These are phyloP conservation scores for Microcyclosporella mali DNA, from an alignment of 2,329 filamentous ascomycete species.

Conservation along the genomic window DNA sequence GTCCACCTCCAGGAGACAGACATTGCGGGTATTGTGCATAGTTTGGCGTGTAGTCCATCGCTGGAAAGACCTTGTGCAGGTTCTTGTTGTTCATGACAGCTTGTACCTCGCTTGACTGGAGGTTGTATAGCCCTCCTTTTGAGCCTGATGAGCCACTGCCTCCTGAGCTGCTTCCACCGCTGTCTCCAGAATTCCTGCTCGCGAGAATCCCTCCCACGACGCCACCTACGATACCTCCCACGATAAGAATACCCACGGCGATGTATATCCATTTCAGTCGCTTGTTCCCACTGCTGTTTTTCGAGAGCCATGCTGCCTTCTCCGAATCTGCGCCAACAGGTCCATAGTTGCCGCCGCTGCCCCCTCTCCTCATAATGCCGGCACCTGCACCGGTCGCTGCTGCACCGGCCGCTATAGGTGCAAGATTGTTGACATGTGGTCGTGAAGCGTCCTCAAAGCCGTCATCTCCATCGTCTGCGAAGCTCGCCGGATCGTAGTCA, in stretches of 20 bases:
- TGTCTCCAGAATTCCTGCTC: constrained; percentile 28
- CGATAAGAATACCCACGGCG: constrained; percentile 58
- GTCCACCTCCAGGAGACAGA: constrained; percentile 55
- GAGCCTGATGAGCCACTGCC: constrained; percentile 1
- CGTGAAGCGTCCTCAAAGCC: constrained; percentile 54
- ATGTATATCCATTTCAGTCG: constrained; percentile 64
- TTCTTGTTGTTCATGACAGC: constrained; percentile 70
- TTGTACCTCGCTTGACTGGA: constrained; percentile 71
- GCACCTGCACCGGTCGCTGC: constrained; percentile 38
- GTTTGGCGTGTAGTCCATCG: constrained; percentile 90
- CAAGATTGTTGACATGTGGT: constrained; percentile 12
- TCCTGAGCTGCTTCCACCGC: constrained; percentile 6
- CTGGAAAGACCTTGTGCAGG: constrained; percentile 89
- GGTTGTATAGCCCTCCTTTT: constrained; percentile 55
- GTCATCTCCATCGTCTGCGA: constrained; percentile 84
- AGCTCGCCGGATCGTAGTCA: constrained; percentile 65
- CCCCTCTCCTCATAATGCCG: constrained; percentile 35
- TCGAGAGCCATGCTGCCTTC: constrained; percentile 60
- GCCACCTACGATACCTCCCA: constrained; percentile 67
- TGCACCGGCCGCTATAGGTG: constrained; percentile 39
- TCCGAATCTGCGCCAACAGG: constrained; percentile 50
- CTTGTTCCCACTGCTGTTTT: constrained; percentile 58
- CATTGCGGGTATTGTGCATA: constrained; percentile 88
- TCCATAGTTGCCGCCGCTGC: constrained; percentile 46
- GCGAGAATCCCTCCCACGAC: constrained; percentile 66